Evolutionary conservation across 1,284 basidiomycete species (phyloP).

Genomic region (Cutaneotrichosporon curvatum): DNA sequence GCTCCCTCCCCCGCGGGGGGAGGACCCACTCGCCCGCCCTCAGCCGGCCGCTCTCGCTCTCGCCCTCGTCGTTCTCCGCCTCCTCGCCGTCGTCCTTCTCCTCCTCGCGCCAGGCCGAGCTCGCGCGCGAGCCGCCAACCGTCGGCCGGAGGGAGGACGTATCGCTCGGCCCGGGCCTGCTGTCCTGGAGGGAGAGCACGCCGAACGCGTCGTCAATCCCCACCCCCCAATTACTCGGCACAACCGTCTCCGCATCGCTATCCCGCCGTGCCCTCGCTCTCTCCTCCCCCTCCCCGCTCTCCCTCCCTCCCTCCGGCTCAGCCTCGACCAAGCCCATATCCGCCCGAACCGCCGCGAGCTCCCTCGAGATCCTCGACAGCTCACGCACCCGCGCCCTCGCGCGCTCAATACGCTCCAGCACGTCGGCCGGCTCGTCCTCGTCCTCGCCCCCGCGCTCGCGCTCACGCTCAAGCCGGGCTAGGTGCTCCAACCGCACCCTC

Average conservation of each 20-base stretch:
- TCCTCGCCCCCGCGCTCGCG: not conserved
- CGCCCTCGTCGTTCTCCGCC: not conserved
- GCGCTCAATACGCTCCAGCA: conserved; percentile 9
- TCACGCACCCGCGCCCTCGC: conserved; percentile 6
- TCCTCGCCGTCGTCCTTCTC: not conserved
- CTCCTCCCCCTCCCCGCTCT: not conserved
- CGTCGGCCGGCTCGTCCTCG: not conserved
- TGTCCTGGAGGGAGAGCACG: too few relatives aligned
- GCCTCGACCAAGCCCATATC: not conserved
- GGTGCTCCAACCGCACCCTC: not conserved
- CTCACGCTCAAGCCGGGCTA: not conserved
- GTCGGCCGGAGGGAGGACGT: too few relatives aligned
- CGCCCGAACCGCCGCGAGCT: conserved; percentile 5
- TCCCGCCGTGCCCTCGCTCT: not conserved
- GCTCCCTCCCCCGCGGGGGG: not conserved
- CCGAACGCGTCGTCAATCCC: not conserved
- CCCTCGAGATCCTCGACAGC: conserved; percentile 3
- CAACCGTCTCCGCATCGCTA: conserved; percentile 10
- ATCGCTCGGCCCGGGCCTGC: not conserved
- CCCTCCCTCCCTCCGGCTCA: not conserved
- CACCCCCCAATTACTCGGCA: conserved; percentile 2
- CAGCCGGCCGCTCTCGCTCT: not conserved
- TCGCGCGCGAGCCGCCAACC: too few relatives aligned
- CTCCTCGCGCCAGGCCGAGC: not conserved
- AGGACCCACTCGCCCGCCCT: conserved; percentile 10